Evolutionary conservation across 2,329 filamentous ascomycete genomes (phyloP), one percentile per base, ranked within the genome.

Genomic region (Parastagonospora avenae): DNA sequence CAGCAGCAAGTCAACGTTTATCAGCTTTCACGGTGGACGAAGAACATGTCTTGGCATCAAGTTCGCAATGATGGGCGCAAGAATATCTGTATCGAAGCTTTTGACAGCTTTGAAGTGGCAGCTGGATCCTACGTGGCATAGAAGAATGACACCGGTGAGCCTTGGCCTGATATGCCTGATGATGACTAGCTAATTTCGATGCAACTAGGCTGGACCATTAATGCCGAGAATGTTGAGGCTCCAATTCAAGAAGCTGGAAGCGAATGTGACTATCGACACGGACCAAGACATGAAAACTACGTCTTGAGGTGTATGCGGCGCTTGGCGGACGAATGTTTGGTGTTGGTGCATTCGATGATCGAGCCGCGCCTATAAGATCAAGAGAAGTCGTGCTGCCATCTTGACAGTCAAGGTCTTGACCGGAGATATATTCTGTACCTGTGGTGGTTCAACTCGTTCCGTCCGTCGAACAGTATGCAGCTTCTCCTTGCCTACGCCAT

Each of bases 11-110:
- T 71, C 66, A 9, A 67, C 68, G 29, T 74, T 75, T 46, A 71
- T 75, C 48, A 65, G 68, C 9, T 76, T 76, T 48, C 72, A 76
- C 42, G 72, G 72, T 2, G 72, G 71, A 2, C 58, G 62, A 7
- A 60, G 74, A 24, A 68, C 68, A 5, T 76, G 74, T 50, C 59
- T 76, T n/a, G 74, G 74, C 1, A 66, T 74, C 58, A 61, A 58
- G 29, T 75, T 73, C 48, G 73, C 73, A 15, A 39, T 75, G 54
- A 45, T 72, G 33, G 60, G 71, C 42, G 56, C 71, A 24, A 64
- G 68, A 35, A 48, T 64, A 6, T 66, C 67, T 0, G 47, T 75
- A 32, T 63, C 63, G 4, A 58, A 63, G 30, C 53, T 75, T 42
- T 51, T 73, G n/a, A 54, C 51, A 32, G 53, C 52, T 30, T 38